Percentiles rank a stretch among this genome's conserved stretches.
Conservation (phyloP, 2,329 filamentous ascomycete species). For the Trichoderma guizhouense region DNA sequence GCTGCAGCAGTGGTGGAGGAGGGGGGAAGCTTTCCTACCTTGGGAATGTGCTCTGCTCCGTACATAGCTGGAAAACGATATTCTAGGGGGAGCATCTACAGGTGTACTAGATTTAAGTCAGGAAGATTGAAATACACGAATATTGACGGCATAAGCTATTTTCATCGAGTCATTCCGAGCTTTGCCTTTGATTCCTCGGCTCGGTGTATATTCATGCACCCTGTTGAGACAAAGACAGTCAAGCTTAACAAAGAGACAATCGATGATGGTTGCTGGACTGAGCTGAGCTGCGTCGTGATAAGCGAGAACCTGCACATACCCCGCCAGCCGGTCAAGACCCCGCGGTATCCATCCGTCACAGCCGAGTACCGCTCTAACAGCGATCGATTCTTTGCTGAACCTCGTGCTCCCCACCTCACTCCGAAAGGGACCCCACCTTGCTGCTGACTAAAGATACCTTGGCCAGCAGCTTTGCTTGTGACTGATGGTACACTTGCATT, state of each 20-base stretch:
- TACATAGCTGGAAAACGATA: neutral
- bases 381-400: neutral
- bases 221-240: neutral
- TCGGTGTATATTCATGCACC: neutral
- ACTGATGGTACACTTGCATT: neutral
- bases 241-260: neutral
- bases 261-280: neutral
- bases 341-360: neutral
- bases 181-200: neutral
- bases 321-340: neutral
- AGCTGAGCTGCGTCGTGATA: neutral
- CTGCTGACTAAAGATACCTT: neutral
- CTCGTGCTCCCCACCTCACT: neutral
- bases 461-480: neutral
- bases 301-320: neutral
- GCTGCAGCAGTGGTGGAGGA: neutral
- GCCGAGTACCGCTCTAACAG: constrained; percentile 6
- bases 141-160: neutral
- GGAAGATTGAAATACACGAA: neutral
- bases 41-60: neutral
- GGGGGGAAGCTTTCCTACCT: neutral
- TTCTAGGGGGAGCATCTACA: neutral
- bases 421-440: neutral
- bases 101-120: neutral
- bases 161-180: neutral